Evolutionary conservation across 2,329 filamentous ascomycete species (phyloP).

Genomic region (Penicillium sp.): DNA sequence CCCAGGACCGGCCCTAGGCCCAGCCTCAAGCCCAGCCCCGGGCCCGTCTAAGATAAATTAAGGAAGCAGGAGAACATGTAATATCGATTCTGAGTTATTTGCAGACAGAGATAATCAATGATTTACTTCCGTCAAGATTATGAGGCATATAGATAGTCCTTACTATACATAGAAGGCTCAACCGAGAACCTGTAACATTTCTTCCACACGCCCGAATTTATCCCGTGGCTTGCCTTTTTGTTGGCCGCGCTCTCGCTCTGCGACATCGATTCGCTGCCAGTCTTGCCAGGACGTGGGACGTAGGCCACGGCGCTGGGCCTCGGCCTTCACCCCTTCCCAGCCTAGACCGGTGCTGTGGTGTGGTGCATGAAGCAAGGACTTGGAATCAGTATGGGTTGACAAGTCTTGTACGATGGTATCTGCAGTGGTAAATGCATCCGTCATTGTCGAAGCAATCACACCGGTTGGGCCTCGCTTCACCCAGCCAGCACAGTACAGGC

Average conservation of each 20-base stretch:
- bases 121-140: not conserved
- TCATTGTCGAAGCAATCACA: slow-evolving; percentile 94
- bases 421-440: slow-evolving; percentile 84
- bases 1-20: too few species aligned
- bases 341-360: slow-evolving; percentile 51
- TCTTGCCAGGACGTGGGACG: slow-evolving; percentile 73
- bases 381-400: slow-evolving; percentile 36
- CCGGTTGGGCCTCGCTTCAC: slow-evolving; percentile 92
- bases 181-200: slow-evolving; percentile 53
- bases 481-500: slow-evolving; percentile 93
- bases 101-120: not conserved
- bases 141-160: not conserved
- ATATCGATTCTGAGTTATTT: not conserved
- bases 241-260: slow-evolving; percentile 65
- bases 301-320: slow-evolving; percentile 55
- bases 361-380: slow-evolving; percentile 48
- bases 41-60: not conserved
- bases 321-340: slow-evolving; percentile 70
- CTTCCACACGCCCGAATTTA: slow-evolving; percentile 55
- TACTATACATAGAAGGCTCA: slow-evolving; percentile 17
- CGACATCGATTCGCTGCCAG: slow-evolving; percentile 80
- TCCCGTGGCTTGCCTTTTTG: slow-evolving; percentile 72
- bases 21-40: too few species aligned
- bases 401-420: slow-evolving; percentile 82
- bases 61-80: not conserved